phyloP scores from a whole-genome alignment of 306 rosid genomes.

The Astragalus membranaceus region DNA sequence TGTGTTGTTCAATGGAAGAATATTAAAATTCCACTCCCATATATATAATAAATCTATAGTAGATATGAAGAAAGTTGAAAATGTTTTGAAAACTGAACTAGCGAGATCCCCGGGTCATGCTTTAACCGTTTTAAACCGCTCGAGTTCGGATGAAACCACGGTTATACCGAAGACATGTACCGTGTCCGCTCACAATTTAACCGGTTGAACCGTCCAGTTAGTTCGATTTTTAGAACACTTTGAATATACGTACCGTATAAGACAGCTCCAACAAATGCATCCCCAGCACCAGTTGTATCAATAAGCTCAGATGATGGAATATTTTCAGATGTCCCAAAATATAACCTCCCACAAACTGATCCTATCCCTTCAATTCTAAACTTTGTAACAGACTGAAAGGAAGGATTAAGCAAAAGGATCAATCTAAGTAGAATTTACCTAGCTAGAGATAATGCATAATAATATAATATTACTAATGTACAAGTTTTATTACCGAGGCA shows the following conservation, averaged over 20 bases:
- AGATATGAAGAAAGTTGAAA: background rate
- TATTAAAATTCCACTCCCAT: background rate
- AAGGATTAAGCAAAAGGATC: conserved; percentile 9
- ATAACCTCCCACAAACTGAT: conserved; percentile 61
- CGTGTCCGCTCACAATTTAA: no score
- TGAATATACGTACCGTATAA: conserved; percentile 48
- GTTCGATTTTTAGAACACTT: background rate
- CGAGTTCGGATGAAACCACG: no score
- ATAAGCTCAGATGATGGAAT: conserved; percentile 67
- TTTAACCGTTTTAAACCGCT: no score
- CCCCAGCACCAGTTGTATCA: conserved; percentile 98
- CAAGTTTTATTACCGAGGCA: conserved; percentile 48
- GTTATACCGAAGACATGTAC: no score
- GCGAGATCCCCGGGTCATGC: no score
- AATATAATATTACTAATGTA: no score
- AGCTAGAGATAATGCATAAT: background rate
- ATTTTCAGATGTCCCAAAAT: conserved; percentile 73
- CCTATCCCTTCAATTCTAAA: conserved; percentile 77
- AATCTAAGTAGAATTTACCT: conserved; percentile 9
- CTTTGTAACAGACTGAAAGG: conserved; percentile 51
- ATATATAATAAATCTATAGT: no score
- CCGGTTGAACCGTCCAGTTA: no score
- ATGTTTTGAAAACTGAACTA: no score
- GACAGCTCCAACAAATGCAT: conserved; percentile 90
- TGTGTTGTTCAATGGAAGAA: background rate